Evolutionary conservation across 2,329 filamentous ascomycete species (phyloP).

Genomic region (Cercospora zeae-maydis): DNA sequence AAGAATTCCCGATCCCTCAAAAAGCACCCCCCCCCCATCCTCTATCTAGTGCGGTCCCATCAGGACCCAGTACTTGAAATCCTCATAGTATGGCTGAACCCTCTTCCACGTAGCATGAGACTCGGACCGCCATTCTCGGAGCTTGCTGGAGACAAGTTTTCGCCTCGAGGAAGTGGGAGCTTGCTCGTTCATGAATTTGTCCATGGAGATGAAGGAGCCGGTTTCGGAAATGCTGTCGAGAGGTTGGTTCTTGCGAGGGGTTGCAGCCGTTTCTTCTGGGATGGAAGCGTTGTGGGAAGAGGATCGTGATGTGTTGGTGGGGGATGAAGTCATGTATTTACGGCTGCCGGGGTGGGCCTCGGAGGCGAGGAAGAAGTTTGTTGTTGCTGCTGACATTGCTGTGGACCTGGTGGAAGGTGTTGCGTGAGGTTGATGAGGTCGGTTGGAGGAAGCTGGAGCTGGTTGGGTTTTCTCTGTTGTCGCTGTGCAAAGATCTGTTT

Average conservation of each 20-base stretch:
- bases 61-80: slow-evolving; percentile 17
- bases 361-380: slow-evolving; percentile 7
- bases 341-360: background rate
- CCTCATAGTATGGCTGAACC: slow-evolving; percentile 12
- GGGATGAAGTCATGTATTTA: background rate
- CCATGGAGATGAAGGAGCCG: slow-evolving; percentile 7
- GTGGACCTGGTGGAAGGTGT: background rate
- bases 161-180: slow-evolving; percentile 1
- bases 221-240: slow-evolving; percentile 1
- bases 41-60: slow-evolving; percentile 13
- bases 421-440: background rate
- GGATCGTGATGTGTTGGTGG: background rate
- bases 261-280: background rate
- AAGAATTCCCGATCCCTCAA: too few species aligned
- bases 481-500: background rate
- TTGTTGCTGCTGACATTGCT: slow-evolving; percentile 8
- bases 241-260: background rate
- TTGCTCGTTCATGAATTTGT: slow-evolving; percentile 5
- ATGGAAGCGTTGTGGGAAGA: slow-evolving; percentile 4
- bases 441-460: background rate
- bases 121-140: slow-evolving; percentile 12
- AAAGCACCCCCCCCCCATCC: too few species aligned
- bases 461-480: background rate
- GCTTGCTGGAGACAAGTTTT: slow-evolving; percentile 10
- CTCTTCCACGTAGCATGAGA: slow-evolving; percentile 11